Evolutionary conservation across 306 rosid species (phyloP), one percentile per base, ranked within the genome.

Genomic region (Gillenia trifoliata): DNA sequence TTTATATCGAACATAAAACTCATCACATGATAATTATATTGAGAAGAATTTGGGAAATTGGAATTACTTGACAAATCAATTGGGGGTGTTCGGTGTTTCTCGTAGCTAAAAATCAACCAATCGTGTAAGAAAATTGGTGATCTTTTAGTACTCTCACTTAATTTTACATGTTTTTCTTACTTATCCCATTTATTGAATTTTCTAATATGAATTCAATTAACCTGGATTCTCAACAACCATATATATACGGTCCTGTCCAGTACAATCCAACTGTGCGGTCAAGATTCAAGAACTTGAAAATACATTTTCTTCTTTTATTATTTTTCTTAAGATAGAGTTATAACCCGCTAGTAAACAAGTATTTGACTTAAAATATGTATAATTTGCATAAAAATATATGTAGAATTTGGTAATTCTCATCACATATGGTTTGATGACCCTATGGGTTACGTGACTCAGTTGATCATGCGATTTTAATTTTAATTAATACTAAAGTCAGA

Each of bases 211-310:
- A 29, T 47, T 49, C 54, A 17, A 0, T 17, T 7, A 19, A 31
- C 68, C 43, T 63, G 25, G 68, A 63, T 63, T 20, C 45, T 63
- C 68, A 31, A 63, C 68, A 63, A 63, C 68, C 68, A 19, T 63
- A 2, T 62, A 4, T 31, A 31, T 31, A 31, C 0, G 45, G 68
- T 31, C 31, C 30, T 50, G 7, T 50, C 19, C 63, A 26, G 6
- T 28, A 19, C 29, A 20, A 2, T 8, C 30, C 49, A 26, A 33
- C 68, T 17, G 15, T 33, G 15, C 3, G 45, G 25, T 64, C 45
- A 64, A 64, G 68, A 59, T 11, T 64, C 45, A 33, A 64, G 45
- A 59, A 60, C 22, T 30, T 61, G 26, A 36, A 26, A 55, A 55
- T 15, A 1, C 13, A 34, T 71, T 52, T 54, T 23, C 50, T 36